Percentiles rank a stretch among this genome's conserved stretches.
phyloP scores from a whole-genome alignment of 2,329 filamentous ascomycete genomes.

The Dothideomycetes sp. region DNA sequence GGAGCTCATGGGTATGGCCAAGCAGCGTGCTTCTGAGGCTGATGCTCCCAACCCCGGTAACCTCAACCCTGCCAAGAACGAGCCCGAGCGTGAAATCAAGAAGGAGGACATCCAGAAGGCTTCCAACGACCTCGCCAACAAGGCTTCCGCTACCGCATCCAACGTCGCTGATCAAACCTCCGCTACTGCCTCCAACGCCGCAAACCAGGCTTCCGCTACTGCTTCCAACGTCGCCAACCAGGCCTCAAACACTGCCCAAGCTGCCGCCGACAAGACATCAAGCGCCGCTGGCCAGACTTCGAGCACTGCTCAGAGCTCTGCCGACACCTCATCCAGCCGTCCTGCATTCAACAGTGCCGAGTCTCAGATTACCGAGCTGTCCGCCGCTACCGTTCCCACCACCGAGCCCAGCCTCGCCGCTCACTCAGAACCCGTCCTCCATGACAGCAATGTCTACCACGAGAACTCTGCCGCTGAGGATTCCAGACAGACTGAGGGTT shows the following conservation, averaged over 20 bases:
- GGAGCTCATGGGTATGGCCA: conserved; percentile 40
- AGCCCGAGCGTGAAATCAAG: conserved; percentile 14
- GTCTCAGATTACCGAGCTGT: not conserved
- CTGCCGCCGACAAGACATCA: not conserved
- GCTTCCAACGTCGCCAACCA: conserved; percentile 2
- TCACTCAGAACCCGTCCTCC: conserved; percentile 10
- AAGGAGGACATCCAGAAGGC: conserved; percentile 18
- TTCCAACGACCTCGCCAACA: conserved; percentile 14
- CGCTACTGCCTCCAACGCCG: conserved; percentile 12
- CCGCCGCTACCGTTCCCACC: conserved; percentile 6
- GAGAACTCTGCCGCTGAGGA: conserved; percentile 9
- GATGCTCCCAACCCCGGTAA: conserved; percentile 17
- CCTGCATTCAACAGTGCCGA: not conserved
- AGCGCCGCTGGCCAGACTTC: conserved; percentile 10
- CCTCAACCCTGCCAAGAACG: conserved; percentile 15
- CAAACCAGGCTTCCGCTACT: conserved; percentile 1
- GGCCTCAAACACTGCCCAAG: conserved; percentile 13
- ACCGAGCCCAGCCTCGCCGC: conserved; percentile 9
- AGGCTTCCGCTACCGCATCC: conserved; percentile 7
- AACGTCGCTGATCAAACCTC: conserved; percentile 7
- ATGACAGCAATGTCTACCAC: conserved; percentile 1
- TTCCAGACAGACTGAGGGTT: too few relatives aligned
- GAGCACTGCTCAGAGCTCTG: conserved; percentile 11
- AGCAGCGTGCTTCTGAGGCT: conserved; percentile 21
- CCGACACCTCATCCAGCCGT: not conserved